These are phyloP conservation scores for Solanum chacoense DNA, from an alignment of 305 asterid genomes.

Conservation along the genomic window DNA sequence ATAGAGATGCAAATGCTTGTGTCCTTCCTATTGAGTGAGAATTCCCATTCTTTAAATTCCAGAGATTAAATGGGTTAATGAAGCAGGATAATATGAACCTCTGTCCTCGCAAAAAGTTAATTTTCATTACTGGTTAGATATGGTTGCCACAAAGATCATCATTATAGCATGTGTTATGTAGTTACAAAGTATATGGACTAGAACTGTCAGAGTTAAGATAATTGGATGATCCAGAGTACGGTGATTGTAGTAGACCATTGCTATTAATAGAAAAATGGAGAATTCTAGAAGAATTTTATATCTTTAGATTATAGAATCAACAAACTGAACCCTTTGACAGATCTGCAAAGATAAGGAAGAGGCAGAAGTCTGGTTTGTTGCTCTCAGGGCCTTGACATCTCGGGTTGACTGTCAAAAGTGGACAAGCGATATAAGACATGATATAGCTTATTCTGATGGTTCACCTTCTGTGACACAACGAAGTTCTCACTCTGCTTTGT, in stretches of 20 bases:
- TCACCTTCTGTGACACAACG: conserved; percentile 31
- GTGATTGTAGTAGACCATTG: neutral
- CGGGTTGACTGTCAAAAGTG: conserved; percentile 32
- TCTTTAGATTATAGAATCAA: neutral
- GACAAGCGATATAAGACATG: conserved; percentile 28
- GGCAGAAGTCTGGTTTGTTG: conserved; percentile 66
- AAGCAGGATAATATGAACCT: neutral
- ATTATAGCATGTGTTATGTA: neutral
- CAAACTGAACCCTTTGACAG: conserved; percentile 26
- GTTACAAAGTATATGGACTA: neutral
- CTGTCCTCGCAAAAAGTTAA: neutral
- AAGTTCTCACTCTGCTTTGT: conserved; percentile 25
- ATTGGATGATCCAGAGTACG: neutral
- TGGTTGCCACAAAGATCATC: neutral
- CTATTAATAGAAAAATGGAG: neutral
- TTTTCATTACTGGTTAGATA: neutral
- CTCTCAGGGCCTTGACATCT: conserved; percentile 45
- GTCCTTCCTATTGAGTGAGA: neutral
- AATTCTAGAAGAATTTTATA: neutral
- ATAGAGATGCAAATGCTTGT: neutral
- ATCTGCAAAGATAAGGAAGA: conserved; percentile 76
- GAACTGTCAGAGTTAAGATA: neutral
- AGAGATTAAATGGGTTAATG: neutral
- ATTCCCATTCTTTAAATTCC: neutral
- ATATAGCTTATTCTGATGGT: conserved; percentile 28